Percentiles rank a stretch among this genome's conserved stretches.
Evolutionary conservation across 2,329 filamentous ascomycete species (phyloP).

Genomic region (Knoxdaviesia proteae): DNA sequence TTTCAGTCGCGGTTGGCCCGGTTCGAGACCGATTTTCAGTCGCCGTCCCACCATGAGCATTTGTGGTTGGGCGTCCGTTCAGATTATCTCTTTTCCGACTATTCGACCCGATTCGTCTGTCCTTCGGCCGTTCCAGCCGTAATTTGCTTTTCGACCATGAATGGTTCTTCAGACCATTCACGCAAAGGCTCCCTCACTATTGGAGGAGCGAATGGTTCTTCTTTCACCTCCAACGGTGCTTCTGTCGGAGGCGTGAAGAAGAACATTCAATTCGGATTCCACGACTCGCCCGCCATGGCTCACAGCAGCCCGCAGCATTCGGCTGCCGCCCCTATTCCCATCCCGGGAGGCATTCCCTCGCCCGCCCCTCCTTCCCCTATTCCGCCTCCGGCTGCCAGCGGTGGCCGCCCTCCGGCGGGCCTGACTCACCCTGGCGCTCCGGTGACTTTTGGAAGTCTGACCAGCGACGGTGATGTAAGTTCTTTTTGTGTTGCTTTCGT

Average conservation of each 20-base stretch:
- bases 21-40: too few relatives aligned
- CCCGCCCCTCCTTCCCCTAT: slow-evolving; percentile 87
- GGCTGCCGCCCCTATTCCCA: slow-evolving; percentile 36
- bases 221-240: slow-evolving; percentile 59
- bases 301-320: slow-evolving; percentile 44
- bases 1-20: too few relatives aligned
- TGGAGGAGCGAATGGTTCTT: slow-evolving; percentile 52
- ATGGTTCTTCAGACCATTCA: slow-evolving; percentile 56
- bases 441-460: slow-evolving; percentile 69
- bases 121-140: too few relatives aligned
- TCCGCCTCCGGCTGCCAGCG: slow-evolving; percentile 57
- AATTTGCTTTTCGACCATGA: slow-evolving; percentile 20
- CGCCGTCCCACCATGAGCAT: too few relatives aligned
- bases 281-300: slow-evolving; percentile 43
- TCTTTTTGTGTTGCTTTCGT: slow-evolving; percentile 3
- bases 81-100: too few relatives aligned
- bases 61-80: too few relatives aligned
- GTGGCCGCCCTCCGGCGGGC: slow-evolving; percentile 65
- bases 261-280: slow-evolving; percentile 66
- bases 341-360: slow-evolving; percentile 49
- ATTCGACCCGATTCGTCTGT: too few relatives aligned
- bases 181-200: slow-evolving; percentile 86
- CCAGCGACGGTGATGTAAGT: slow-evolving; percentile 62
- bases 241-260: slow-evolving; percentile 34
- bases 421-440: slow-evolving; percentile 45